These are phyloP conservation scores for Cytospora paraplurivora DNA, from an alignment of 2,329 filamentous ascomycete genomes.

Conservation along the genomic window DNA sequence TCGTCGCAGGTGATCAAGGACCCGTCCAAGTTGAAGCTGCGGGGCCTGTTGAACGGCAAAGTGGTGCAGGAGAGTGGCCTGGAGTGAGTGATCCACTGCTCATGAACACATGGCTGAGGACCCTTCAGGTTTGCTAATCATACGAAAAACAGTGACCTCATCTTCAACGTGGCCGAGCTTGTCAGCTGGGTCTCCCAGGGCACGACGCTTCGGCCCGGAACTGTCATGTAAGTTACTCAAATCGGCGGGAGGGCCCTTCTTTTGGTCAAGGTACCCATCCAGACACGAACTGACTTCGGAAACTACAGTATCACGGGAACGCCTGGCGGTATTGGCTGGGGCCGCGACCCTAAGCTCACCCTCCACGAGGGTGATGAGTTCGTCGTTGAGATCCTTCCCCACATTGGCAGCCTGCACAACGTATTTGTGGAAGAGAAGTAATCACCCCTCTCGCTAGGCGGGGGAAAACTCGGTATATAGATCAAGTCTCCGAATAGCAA, in stretches of 20 bases:
- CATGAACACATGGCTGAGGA: constrained; percentile 29
- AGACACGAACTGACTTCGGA: background rate
- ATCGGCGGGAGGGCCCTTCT: background rate
- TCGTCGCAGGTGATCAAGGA: constrained; percentile 46
- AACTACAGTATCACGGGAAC: constrained; percentile 43
- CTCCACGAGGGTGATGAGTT: constrained; percentile 46
- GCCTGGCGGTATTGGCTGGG: constrained; percentile 45
- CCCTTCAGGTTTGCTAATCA: constrained; percentile 9
- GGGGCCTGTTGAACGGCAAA: constrained; percentile 52
- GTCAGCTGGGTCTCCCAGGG: constrained; percentile 48
- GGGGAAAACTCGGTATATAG: background rate
- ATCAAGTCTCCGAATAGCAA: background rate
- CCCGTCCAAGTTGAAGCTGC: constrained; percentile 43
- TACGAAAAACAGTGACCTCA: constrained; percentile 49
- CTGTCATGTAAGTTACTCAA: constrained; percentile 37
- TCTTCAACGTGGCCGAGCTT: constrained; percentile 52
- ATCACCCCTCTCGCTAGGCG: background rate
- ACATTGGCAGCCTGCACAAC: constrained; percentile 48
- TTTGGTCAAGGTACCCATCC: background rate
- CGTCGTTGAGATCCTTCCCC: constrained; percentile 45
- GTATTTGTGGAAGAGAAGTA: constrained; percentile 42
- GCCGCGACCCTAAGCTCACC: constrained; percentile 41
- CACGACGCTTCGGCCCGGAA: constrained; percentile 45
- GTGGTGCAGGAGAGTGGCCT: constrained; percentile 48
- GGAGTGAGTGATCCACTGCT: constrained; percentile 26